phyloP scores from a whole-genome alignment of 805 yeast genomes.

The Geotrichum ghanense region DNA sequence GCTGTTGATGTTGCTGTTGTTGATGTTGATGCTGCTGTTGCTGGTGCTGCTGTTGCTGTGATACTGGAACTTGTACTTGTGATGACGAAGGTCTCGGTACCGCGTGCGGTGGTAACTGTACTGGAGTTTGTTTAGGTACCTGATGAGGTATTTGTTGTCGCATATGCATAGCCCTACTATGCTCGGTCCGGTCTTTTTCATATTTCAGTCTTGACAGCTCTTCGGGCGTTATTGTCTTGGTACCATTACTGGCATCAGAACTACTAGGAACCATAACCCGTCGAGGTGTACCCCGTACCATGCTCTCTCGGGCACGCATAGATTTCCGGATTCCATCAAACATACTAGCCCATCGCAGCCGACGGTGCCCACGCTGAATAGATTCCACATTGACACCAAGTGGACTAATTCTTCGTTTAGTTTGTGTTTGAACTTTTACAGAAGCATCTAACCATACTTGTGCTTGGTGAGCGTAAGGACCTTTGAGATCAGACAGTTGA shows the following conservation, averaged over 20 bases:
- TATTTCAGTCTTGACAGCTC: constrained; percentile 73
- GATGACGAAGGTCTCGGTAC: constrained; percentile 8
- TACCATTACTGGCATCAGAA: constrained; percentile 9
- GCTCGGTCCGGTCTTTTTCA: constrained; percentile 75
- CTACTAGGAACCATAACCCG: constrained; percentile 33
- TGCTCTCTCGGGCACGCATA: constrained; percentile 76
- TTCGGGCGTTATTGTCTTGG: constrained; percentile 61
- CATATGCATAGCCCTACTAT: constrained; percentile 37
- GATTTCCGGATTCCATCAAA: constrained; percentile 88
- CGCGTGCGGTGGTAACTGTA: constrained; percentile 4
- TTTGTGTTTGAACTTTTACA: constrained; percentile 75
- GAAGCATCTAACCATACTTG: constrained; percentile 90
- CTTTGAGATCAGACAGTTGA: constrained; percentile 78
- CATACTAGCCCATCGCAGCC: constrained; percentile 93
- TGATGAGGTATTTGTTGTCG: constrained; percentile 9
- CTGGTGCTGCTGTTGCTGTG: constrained; percentile 9
- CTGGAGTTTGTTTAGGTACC: constrained; percentile 8
- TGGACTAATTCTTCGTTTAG: constrained; percentile 82
- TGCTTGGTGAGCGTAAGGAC: constrained; percentile 71
- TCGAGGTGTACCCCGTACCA: constrained; percentile 40
- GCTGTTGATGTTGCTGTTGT: constrained; percentile 18
- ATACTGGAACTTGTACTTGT: not conserved
- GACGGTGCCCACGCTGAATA: constrained; percentile 82
- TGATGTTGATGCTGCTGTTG: constrained; percentile 15
- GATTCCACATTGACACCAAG: constrained; percentile 90